Base-by-base conservation (phyloP, 148 eudicot genomes). In the Tetragonia tetragonoides region DNA sequence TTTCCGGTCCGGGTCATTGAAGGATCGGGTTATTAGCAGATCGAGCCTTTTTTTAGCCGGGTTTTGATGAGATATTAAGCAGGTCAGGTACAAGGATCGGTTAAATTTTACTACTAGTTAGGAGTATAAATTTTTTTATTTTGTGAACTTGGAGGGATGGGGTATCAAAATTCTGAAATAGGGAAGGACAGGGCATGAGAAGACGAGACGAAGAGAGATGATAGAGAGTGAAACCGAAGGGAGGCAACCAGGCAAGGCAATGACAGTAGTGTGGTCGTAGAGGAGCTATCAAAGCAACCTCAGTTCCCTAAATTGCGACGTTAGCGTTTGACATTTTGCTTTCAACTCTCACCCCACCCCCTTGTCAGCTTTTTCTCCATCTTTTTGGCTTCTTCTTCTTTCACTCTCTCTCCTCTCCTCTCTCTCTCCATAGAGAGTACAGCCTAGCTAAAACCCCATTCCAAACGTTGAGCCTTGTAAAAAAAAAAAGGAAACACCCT, bases 261-360 rank as follows among this genome's bases (percentile, higher is more conserved):
- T 65, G 56, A 38, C 39, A 42, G 78, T 68, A 69, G 70, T 61
- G 51, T 39, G 75, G 70, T 68, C 76, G 81, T 53, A 42, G 44
- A 16, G 59, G 65, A 56, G 37, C 81, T 62, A 73, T 64, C 76
- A 66, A 49, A 5, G 0, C 20, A n/a, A 46, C 23, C 42, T 39
- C 47, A 49, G 14, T 66, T 62, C 80, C 80, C 75, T 4, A 77
- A 46, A 73, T 34, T 57, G 40, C 81, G 81, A 81, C 69, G 77
- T 59, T 81, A 73, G 81, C 77, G 49, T 82, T 82, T 82, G 85
- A 82, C 85, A 82, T 82, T 82, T 74, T 78, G 81, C 78, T 68
- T 68, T 74, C 75, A 73, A 47, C 28, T 47, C 69, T 68, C 40
- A 74, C 81, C 39, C 47, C 62, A 14, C 15, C 40, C 37, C 4